A percentile compares a stretch with the other conserved stretches of the same genome.
These are phyloP conservation scores for Magnolia sinica DNA, from an alignment of 164 flowering plant species.

Conservation along the genomic window DNA sequence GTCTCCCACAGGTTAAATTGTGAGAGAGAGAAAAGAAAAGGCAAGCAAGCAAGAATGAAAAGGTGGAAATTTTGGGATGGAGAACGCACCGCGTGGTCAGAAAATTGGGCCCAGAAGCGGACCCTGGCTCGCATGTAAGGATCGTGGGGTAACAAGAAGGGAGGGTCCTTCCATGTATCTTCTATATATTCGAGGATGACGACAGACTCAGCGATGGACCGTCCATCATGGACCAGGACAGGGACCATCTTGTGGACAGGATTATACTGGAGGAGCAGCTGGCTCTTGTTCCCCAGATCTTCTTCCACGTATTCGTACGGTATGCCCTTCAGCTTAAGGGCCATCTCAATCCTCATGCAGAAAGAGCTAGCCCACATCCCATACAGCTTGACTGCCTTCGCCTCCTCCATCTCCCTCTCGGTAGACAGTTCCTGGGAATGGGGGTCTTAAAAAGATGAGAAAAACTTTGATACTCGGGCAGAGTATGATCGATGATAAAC, in stretches of 20 bases:
- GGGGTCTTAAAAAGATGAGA: background rate
- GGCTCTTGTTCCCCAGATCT: slow-evolving; percentile 29
- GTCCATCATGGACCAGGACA: slow-evolving; percentile 28
- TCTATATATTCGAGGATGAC: slow-evolving; percentile 38
- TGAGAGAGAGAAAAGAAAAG: too few relatives aligned
- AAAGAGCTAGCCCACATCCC: slow-evolving; percentile 15
- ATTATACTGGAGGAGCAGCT: slow-evolving; percentile 14
- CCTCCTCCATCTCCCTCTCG: slow-evolving; percentile 8
- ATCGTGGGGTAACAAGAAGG: slow-evolving; percentile 30
- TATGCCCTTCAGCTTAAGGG: slow-evolving; percentile 30
- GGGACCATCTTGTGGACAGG: slow-evolving; percentile 42
- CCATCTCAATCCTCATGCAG: slow-evolving; percentile 16
- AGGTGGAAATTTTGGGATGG: background rate
- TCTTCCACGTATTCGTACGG: slow-evolving; percentile 20
- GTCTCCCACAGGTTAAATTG: too few relatives aligned
- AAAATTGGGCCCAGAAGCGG: slow-evolving; percentile 36
- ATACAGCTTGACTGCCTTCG: slow-evolving; percentile 14
- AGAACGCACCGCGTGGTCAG: slow-evolving; percentile 19
- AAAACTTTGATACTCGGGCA: too few relatives aligned
- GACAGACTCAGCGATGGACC: slow-evolving; percentile 28
- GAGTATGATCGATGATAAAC: too few relatives aligned
- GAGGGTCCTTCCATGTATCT: slow-evolving; percentile 30
- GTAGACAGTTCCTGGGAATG: background rate
- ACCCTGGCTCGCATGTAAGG: slow-evolving; percentile 34
- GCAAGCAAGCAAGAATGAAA: background rate